Evolutionary conservation across 257 asterid genomes (phyloP).

Genomic region (Ballota nigra): DNA sequence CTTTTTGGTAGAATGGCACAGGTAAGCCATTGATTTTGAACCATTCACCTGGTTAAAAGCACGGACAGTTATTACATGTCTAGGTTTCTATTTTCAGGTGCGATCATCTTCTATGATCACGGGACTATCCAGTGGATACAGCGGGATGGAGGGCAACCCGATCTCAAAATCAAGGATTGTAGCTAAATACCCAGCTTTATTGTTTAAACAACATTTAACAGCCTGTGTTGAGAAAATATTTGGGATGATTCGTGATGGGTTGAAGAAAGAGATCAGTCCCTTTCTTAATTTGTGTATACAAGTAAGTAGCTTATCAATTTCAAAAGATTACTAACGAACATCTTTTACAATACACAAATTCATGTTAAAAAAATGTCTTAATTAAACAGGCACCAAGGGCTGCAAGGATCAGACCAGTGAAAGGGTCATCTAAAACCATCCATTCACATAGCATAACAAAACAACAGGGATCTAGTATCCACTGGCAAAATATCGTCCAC

Average conservation of each 20-base stretch:
- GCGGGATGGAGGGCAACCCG: conserved; percentile 88
- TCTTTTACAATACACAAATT: conserved; percentile 13
- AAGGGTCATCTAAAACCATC: conserved; percentile 67
- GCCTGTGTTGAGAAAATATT: conserved; percentile 92
- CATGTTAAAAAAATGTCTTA: conserved; percentile 24
- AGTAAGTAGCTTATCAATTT: conserved; percentile 38
- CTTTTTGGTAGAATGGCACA: conserved; percentile 91
- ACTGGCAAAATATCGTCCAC: conserved; percentile 77
- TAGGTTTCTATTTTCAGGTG: conserved; percentile 45
- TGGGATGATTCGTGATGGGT: conserved; percentile 82
- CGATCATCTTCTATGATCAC: conserved; percentile 63
- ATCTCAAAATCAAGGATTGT: conserved; percentile 64
- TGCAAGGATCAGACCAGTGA: conserved; percentile 66
- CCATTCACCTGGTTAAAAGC: conserved; percentile 20
- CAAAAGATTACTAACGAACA: background rate
- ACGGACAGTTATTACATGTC: conserved; percentile 24
- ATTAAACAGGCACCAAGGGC: conserved; percentile 85
- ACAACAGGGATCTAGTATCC: conserved; percentile 74
- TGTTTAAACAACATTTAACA: conserved; percentile 88
- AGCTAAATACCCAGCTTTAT: conserved; percentile 87
- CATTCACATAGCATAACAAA: conserved; percentile 57
- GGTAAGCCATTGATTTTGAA: conserved; percentile 39
- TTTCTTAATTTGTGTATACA: conserved; percentile 83
- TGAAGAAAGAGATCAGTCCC: conserved; percentile 84
- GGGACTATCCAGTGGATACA: conserved; percentile 82